Conservation (phyloP, 805 yeast genomes). For the Lachancea dasiensis region DNA sequence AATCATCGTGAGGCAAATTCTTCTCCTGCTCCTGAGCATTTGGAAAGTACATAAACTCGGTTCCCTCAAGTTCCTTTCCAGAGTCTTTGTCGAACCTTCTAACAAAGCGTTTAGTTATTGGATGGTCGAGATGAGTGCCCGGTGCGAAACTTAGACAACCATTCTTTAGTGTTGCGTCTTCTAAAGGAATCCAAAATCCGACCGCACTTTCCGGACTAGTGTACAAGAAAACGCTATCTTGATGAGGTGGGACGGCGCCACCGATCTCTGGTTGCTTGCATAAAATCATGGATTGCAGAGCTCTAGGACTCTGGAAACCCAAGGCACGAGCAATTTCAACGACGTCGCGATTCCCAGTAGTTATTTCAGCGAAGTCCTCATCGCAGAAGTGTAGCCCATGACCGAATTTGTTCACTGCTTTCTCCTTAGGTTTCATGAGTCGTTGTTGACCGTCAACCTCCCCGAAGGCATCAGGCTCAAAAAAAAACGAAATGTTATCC, state of each 20-base stretch:
- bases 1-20: conserved; percentile 24
- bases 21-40: conserved; percentile 20
- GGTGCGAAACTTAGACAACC: conserved; percentile 68
- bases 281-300: conserved; percentile 72
- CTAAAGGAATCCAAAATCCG: conserved; percentile 80
- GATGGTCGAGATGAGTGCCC: conserved; percentile 58
- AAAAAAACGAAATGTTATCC: conserved; percentile 62
- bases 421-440: conserved; percentile 45
- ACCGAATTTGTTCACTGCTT: conserved; percentile 70
- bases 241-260: conserved; percentile 71
- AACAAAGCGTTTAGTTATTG: conserved; percentile 58
- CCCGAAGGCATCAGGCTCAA: conserved; percentile 66
- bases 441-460: conserved; percentile 35
- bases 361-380: conserved; percentile 41
- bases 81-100: conserved; percentile 35
- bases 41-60: conserved; percentile 43
- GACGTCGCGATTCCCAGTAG: conserved; percentile 44
- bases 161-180: conserved; percentile 59
- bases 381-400: conserved; percentile 65
- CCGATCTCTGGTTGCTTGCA: conserved; percentile 73
- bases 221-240: conserved; percentile 66
- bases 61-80: conserved; percentile 37
- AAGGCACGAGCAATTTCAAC: conserved; percentile 46
- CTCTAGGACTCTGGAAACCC: conserved; percentile 57
- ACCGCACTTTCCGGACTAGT: conserved; percentile 66